Evolutionary conservation across 2,329 filamentous ascomycete species (phyloP).

Genomic region (Didymella sp.): DNA sequence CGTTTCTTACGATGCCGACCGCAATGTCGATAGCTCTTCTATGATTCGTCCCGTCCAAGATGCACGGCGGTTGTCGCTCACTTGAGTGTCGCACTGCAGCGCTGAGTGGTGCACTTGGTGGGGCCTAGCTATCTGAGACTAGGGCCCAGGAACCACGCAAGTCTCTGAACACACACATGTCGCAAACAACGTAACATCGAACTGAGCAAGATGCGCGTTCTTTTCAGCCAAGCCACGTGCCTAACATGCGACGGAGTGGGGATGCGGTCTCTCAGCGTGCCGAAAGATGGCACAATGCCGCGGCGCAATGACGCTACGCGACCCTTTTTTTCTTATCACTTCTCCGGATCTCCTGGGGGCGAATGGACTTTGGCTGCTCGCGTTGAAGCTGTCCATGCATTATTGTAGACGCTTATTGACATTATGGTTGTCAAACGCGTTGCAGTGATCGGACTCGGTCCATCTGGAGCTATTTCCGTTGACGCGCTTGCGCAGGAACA

Average conservation of each 20-base stretch:
- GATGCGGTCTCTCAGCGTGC: not conserved
- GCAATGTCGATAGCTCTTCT: slow-evolving; percentile 7
- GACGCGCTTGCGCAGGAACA: slow-evolving; percentile 67
- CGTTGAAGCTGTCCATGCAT: not conserved
- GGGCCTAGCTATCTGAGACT: slow-evolving; percentile 18
- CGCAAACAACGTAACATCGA: slow-evolving; percentile 22
- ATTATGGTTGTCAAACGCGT: slow-evolving; percentile 50
- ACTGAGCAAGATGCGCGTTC: slow-evolving; percentile 9
- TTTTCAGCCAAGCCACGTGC: not conserved
- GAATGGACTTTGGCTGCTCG: not conserved
- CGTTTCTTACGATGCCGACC: slow-evolving; percentile 22
- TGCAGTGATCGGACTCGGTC: slow-evolving; percentile 68
- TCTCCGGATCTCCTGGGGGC: slow-evolving; percentile 3
- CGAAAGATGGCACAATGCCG: not conserved
- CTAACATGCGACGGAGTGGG: not conserved
- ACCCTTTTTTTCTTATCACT: slow-evolving; percentile 12
- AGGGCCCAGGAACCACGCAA: slow-evolving; percentile 31
- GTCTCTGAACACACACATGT: slow-evolving; percentile 26
- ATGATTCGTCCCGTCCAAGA: not conserved
- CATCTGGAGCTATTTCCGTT: slow-evolving; percentile 65
- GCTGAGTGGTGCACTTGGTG: slow-evolving; percentile 13
- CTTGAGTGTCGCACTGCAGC: not conserved
- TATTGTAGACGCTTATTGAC: not conserved
- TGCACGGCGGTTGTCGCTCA: slow-evolving; percentile 2
- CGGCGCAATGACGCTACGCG: slow-evolving; percentile 10